Evolutionary conservation across 2,329 filamentous ascomycete species (phyloP), one percentile per base, ranked within the genome.

Genomic region (Paradendryphiella salina): DNA sequence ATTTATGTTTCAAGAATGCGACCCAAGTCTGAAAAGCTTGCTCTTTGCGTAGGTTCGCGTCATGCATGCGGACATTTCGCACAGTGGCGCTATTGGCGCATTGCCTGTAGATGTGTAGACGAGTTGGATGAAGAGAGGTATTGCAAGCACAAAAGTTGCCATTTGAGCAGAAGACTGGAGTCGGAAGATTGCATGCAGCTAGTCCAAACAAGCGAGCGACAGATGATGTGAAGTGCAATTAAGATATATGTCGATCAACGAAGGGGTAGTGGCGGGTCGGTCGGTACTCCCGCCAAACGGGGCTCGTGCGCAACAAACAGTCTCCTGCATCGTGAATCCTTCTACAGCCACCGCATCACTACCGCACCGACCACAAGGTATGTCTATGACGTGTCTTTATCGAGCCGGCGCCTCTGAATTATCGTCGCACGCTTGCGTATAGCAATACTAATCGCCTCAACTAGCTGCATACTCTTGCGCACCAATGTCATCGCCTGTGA

Each of bases 321-420:
- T 39, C 37, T 52, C 32, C 50, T 61, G 63, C 59, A 57, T 51
- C 54, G 37, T 51, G 54, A 57, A 60, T 63, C 55, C 59, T 61
- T 57, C 57, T 46, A 56, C 9, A 54, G 57, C 59, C 55, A 59
- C 56, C 54, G 54, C 46, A 48, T 50, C 53, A 50, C 42, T 50
- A 17, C 29, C 41, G 51, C 51, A 44, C 53, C 50, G 13, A 31
- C 40, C 44, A 46, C 40, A 23, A 46, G 38, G 44, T 50, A 58
- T 32, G 47, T 53, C 36, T 36, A 31, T 45, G 29, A 37, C 32
- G 15, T 46, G 26, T 50, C 37, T 28, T 10, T 21, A 18, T 14
- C 17, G 14, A 18, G 8, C 13, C 17, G 32, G 5, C 20, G 11
- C 13, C 17, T 23, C 8, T n/a, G 23, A 7, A 17, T 20, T 15